Evolutionary conservation across 345 rosid species (phyloP).

Genomic region (Hibiscus tridactylites): DNA sequence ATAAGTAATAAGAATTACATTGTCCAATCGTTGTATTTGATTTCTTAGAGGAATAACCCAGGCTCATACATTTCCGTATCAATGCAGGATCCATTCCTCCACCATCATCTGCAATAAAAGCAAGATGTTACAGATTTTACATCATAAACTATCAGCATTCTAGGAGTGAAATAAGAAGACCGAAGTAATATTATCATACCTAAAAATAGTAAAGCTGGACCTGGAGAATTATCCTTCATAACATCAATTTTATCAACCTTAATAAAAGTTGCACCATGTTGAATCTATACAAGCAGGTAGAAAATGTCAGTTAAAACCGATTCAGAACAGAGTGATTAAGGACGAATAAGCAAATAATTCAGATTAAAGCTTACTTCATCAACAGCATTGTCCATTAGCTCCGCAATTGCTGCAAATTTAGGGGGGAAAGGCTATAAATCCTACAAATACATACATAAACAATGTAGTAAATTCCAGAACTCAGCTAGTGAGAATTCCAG

Average conservation of each 20-base stretch:
- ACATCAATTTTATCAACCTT: constrained; percentile 73
- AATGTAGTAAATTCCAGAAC: too few relatives aligned
- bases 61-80: constrained; percentile 88
- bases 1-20: constrained; percentile 34
- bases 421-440: neutral
- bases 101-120: constrained; percentile 65
- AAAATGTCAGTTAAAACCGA: constrained; percentile 2
- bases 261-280: constrained; percentile 74
- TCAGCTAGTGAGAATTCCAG: neutral
- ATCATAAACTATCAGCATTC: neutral
- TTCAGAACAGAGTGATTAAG: neutral
- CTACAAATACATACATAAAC: neutral
- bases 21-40: constrained; percentile 83
- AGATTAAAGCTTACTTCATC: constrained; percentile 57
- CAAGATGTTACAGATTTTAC: neutral
- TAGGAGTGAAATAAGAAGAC: neutral
- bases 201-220: constrained; percentile 76
- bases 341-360: neutral
- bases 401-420: constrained; percentile 77
- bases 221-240: constrained; percentile 70
- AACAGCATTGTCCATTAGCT: constrained; percentile 91
- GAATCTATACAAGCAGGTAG: constrained; percentile 41
- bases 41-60: constrained; percentile 92
- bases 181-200: constrained; percentile 30
- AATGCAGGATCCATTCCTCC: constrained; percentile 91